phyloP scores from a whole-genome alignment of 352 stramenopile genomes.

The Phytopythium mirpurense region DNA sequence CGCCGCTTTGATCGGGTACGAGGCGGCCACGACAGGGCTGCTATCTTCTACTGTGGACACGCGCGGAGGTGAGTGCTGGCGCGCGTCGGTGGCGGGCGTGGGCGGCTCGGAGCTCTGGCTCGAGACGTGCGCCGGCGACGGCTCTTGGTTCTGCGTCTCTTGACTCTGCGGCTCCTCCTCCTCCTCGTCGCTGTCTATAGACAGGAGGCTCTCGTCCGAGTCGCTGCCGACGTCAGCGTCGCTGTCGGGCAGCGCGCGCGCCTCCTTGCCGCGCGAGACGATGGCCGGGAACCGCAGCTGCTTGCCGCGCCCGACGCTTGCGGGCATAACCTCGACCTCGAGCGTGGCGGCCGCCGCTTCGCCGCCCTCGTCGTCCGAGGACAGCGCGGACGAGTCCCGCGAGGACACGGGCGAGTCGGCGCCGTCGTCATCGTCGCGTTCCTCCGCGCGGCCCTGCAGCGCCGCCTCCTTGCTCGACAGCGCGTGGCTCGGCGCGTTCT shows the following conservation, averaged over 20 bases:
- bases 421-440: constrained; percentile 15
- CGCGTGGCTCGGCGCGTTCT: constrained; percentile 73
- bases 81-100: not conserved
- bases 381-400: constrained; percentile 31
- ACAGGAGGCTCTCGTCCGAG: constrained; percentile 71
- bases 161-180: constrained; percentile 21
- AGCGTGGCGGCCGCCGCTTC: constrained; percentile 15
- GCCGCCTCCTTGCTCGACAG: constrained; percentile 84
- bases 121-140: constrained; percentile 6
- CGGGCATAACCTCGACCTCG: constrained; percentile 64
- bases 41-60: constrained; percentile 5
- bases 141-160: constrained; percentile 17
- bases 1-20: constrained; percentile 68
- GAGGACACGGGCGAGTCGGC: constrained; percentile 32
- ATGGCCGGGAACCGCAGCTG: constrained; percentile 69
- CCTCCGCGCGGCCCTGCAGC: constrained; percentile 39
- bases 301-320: constrained; percentile 67
- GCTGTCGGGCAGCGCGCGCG: constrained; percentile 34
- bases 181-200: constrained; percentile 63
- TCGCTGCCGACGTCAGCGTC: constrained; percentile 43
- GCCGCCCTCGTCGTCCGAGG: constrained; percentile 28
- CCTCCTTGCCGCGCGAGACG: constrained; percentile 72
- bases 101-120: not conserved
- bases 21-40: constrained; percentile 1
- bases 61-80: not conserved